Percentiles rank a stretch among this genome's conserved stretches.
These are phyloP conservation scores for Linnemannia hyalina DNA, from an alignment of 192 early-diverging fungal genomes.

Conservation along the genomic window DNA sequence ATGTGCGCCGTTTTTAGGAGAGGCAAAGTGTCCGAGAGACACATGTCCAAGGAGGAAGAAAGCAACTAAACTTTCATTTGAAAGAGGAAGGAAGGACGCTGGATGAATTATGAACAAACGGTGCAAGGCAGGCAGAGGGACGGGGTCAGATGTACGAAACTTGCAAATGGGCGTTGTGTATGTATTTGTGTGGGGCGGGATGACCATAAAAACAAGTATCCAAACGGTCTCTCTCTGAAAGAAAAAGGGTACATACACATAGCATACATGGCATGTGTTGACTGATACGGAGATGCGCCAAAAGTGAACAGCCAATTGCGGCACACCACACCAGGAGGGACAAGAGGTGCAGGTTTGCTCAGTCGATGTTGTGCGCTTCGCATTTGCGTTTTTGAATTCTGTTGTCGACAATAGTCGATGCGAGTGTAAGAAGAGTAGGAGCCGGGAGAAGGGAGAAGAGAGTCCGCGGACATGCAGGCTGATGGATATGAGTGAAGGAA, in stretches of 20 bases:
- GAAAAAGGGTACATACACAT: not conserved
- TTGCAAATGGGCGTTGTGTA: not conserved
- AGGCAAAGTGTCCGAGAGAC: not conserved
- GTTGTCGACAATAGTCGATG: not conserved
- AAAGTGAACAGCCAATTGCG: constrained; percentile 1
- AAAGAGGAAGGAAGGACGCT: not conserved
- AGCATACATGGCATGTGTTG: not conserved
- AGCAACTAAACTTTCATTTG: not conserved
- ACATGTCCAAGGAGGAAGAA: not conserved
- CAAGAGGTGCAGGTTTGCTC: not conserved
- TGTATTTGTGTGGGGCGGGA: not conserved
- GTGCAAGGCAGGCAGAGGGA: not conserved
- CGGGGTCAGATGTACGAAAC: not conserved
- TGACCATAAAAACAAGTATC: not conserved
- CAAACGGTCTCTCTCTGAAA: not conserved
- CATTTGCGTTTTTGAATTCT: not conserved
- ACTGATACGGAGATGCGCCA: not conserved
- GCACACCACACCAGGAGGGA: not conserved
- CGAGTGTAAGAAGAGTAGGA: not conserved
- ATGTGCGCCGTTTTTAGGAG: not conserved
- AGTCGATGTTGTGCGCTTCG: not conserved
- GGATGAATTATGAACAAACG: constrained; percentile 5
- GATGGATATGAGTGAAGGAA: not conserved
- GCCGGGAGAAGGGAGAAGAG: not conserved
- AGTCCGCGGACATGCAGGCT: not conserved